Conservation (phyloP, 306 rosid species). For the Adenanthera pavonina region DNA sequence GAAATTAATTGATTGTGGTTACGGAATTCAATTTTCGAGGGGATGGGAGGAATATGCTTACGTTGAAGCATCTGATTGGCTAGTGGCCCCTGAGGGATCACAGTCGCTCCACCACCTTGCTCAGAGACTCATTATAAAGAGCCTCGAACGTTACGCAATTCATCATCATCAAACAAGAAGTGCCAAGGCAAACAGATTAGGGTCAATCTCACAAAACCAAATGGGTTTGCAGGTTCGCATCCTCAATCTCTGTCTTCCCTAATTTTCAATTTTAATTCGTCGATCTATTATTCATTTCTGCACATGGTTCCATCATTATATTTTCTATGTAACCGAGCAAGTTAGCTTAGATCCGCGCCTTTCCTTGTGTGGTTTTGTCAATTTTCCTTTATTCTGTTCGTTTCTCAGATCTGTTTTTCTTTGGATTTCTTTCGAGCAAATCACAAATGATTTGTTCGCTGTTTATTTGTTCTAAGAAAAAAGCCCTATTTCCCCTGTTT, state of each 20-base stretch:
- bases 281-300: neutral
- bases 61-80: slow-evolving; percentile 33
- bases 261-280: neutral
- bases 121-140: neutral
- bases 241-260: neutral
- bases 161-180: neutral
- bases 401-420: slow-evolving; percentile 13
- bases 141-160: slow-evolving; percentile 43
- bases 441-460: neutral
- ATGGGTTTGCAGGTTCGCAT: slow-evolving; percentile 51
- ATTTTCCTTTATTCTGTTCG: neutral
- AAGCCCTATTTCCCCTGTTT: neutral
- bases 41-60: slow-evolving; percentile 7
- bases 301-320: neutral
- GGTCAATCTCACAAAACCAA: neutral
- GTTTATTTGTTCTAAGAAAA: neutral
- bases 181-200: neutral
- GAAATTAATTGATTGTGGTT: neutral
- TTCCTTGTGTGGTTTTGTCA: neutral
- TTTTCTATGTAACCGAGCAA: neutral
- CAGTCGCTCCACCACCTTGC: neutral
- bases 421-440: neutral
- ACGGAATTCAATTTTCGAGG: neutral
- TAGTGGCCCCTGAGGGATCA: neutral
- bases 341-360: neutral